phyloP scores from a whole-genome alignment of 108 stramenopile species.

The Epithemia pelagica region DNA sequence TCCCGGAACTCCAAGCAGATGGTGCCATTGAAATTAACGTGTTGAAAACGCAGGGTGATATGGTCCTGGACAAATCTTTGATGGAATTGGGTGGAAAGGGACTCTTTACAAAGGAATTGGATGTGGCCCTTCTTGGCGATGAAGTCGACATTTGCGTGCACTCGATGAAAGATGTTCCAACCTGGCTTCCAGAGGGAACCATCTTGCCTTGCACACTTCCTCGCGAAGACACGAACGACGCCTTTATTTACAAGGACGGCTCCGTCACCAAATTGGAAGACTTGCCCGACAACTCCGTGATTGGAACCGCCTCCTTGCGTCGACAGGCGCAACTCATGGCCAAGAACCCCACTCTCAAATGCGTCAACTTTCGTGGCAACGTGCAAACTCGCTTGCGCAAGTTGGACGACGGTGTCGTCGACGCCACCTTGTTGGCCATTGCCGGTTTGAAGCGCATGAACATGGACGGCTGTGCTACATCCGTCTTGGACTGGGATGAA shows the following conservation, averaged over 20 bases:
- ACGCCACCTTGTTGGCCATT: constrained; percentile 96
- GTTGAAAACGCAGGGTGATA: constrained; percentile 98
- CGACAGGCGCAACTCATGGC: constrained; percentile 95
- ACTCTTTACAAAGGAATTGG: constrained; percentile 99
- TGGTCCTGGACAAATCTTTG: constrained; percentile 98
- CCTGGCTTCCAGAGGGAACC: constrained; percentile 96
- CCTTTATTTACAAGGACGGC: constrained; percentile 75
- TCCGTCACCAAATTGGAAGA: constrained; percentile 72
- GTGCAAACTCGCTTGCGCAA: constrained; percentile 99
- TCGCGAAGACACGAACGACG: constrained; percentile 98
- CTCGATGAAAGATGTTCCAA: constrained; percentile 99
- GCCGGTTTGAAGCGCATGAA: constrained; percentile 98
- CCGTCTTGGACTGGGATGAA: constrained; percentile 90
- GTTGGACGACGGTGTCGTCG: constrained; percentile 96
- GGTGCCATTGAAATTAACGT: constrained; percentile 97
- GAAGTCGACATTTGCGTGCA: constrained; percentile 99
- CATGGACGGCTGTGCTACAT: constrained; percentile 90
- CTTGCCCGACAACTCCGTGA: constrained; percentile 88
- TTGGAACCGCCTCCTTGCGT: constrained; percentile 97
- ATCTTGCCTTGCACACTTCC: constrained; percentile 96
- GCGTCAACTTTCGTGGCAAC: constrained; percentile 99
- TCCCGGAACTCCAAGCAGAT: constrained; percentile 89
- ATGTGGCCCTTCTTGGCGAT: constrained; percentile 90
- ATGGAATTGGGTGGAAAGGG: constrained; percentile 99
- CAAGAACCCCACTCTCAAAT: constrained; percentile 92